Percentiles rank a stretch among this genome's conserved stretches.
Conservation (phyloP, 352 stramenopile genomes). For the Globisporangium abappressorium region DNA sequence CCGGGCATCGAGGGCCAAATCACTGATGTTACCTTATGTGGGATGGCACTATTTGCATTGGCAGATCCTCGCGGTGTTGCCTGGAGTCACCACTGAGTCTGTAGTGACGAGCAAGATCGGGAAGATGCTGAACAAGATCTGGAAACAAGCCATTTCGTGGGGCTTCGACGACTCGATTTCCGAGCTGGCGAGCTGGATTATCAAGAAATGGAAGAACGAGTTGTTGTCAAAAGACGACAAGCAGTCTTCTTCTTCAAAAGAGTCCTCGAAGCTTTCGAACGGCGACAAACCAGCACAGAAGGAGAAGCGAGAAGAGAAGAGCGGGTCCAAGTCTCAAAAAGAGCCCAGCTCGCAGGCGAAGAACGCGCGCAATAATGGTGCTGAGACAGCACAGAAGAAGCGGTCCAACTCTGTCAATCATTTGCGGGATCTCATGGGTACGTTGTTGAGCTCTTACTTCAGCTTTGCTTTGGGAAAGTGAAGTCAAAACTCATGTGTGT, state of each 20-base stretch:
- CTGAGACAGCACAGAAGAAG: slow-evolving; percentile 1
- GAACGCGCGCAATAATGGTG: slow-evolving; percentile 14
- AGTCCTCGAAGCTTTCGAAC: background rate
- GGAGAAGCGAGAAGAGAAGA: slow-evolving; percentile 12
- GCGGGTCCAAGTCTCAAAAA: slow-evolving; percentile 11
- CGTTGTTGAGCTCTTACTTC: slow-evolving; percentile 10
- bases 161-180: slow-evolving; percentile 27
- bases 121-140: slow-evolving; percentile 39
- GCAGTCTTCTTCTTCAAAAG: background rate
- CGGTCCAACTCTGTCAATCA: slow-evolving; percentile 63
- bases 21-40: background rate
- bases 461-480: background rate
- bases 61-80: slow-evolving; percentile 55
- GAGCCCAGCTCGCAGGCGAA: slow-evolving; percentile 15
- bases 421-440: slow-evolving; percentile 56
- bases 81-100: slow-evolving; percentile 40
- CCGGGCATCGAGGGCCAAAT: background rate
- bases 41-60: background rate
- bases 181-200: slow-evolving; percentile 48
- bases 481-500: background rate
- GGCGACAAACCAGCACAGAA: slow-evolving; percentile 12
- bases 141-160: slow-evolving; percentile 27
- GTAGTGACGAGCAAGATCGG: slow-evolving; percentile 54
- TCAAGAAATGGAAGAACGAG: slow-evolving; percentile 53
- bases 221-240: slow-evolving; percentile 22